These are phyloP conservation scores for Xanthoceras sorbifolium DNA, from an alignment of 345 rosid species.

Conservation along the genomic window DNA sequence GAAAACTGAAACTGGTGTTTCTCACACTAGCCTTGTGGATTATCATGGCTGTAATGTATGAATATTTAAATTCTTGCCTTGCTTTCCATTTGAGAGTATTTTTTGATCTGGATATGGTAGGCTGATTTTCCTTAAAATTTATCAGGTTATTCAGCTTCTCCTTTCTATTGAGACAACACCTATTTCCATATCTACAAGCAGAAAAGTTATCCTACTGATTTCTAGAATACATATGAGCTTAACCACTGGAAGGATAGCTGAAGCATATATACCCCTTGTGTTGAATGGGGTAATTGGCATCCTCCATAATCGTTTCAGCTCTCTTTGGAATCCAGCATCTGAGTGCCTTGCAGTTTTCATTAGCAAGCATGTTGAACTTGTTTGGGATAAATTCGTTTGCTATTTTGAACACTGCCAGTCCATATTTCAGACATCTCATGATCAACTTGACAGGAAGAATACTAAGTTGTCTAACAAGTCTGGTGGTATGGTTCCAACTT, in stretches of 20 bases:
- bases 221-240: constrained; percentile 61
- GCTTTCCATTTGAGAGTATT: constrained; percentile 7
- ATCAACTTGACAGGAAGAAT: constrained; percentile 37
- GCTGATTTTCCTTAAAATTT: constrained; percentile 22
- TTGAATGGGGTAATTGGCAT: constrained; percentile 78
- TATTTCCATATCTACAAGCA: constrained; percentile 62
- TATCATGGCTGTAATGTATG: constrained; percentile 53
- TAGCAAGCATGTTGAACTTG: constrained; percentile 46
- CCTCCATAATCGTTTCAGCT: constrained; percentile 65
- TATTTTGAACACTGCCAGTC: constrained; percentile 53
- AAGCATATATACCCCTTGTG: constrained; percentile 50
- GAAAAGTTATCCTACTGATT: constrained; percentile 58
- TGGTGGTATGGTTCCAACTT: constrained; percentile 49
- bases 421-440: constrained; percentile 36
- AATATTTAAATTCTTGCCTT: constrained; percentile 9
- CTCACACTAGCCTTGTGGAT: constrained; percentile 24
- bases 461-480: constrained; percentile 33
- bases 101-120: constrained; percentile 12
- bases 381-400: constrained; percentile 65
- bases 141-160: constrained; percentile 74
- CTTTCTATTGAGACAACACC: constrained; percentile 64
- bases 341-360: constrained; percentile 76
- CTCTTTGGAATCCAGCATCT: constrained; percentile 65
- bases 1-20: constrained; percentile 51
- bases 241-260: constrained; percentile 67